Percentiles rank a stretch among this genome's conserved stretches.
Evolutionary conservation across 768 basidiomycete genomes (phyloP).

Genomic region (Tricholoma furcatifolium): DNA sequence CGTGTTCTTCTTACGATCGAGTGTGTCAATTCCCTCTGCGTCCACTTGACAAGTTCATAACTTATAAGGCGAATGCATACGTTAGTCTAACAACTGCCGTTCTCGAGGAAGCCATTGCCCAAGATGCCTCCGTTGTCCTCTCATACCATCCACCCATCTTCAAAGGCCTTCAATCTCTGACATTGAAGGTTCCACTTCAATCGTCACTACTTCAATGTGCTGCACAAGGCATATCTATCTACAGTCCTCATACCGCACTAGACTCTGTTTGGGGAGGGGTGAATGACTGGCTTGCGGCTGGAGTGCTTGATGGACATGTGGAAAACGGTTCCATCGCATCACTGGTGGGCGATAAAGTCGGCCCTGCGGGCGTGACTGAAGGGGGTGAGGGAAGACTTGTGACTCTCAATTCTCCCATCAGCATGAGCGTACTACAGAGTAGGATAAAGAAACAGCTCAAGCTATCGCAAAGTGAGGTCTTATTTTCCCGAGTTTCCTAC

Average conservation of each 20-base stretch:
- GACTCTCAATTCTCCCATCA: slow-evolving; percentile 53
- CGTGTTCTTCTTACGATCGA: slow-evolving; percentile 70
- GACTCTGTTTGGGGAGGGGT: slow-evolving; percentile 84
- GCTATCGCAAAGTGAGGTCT: slow-evolving; percentile 52
- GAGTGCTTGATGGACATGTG: slow-evolving; percentile 36
- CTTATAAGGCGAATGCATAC: slow-evolving; percentile 4
- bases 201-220: slow-evolving; percentile 76
- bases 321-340: slow-evolving; percentile 34
- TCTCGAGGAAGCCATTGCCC: slow-evolving; percentile 61
- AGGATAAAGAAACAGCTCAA: slow-evolving; percentile 71
- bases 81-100: slow-evolving; percentile 73
- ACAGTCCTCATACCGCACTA: slow-evolving; percentile 85
- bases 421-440: slow-evolving; percentile 57
- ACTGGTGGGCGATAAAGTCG: slow-evolving; percentile 41
- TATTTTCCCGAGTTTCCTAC: slow-evolving; percentile 9
- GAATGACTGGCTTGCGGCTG: slow-evolving; percentile 84
- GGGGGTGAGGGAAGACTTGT: slow-evolving; percentile 74
- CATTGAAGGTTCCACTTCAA: slow-evolving; percentile 77
- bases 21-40: slow-evolving; percentile 32
- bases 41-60: neutral
- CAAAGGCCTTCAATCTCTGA: slow-evolving; percentile 70
- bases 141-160: slow-evolving; percentile 89
- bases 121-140: slow-evolving; percentile 65
- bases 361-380: slow-evolving; percentile 34
- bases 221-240: slow-evolving; percentile 81